Percentiles rank a stretch among this genome's conserved stretches.
Conservation (phyloP, 768 basidiomycete species). For the Termitomyces sp. region DNA sequence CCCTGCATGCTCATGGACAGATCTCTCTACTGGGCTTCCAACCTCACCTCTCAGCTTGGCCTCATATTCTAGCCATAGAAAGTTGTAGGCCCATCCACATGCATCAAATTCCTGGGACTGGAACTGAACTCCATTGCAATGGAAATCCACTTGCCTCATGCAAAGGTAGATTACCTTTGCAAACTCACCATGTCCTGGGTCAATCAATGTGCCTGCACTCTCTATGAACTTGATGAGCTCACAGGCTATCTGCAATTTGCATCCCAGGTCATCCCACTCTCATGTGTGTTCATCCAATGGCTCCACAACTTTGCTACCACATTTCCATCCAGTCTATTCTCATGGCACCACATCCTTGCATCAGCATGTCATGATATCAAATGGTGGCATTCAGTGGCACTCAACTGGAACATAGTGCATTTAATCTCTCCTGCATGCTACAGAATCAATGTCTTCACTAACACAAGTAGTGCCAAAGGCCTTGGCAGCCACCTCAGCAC, state of each 20-base stretch:
- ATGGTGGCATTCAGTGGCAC: not conserved
- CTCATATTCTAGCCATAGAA: not conserved
- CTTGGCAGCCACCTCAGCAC: too few relatives aligned
- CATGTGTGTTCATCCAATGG: too few relatives aligned
- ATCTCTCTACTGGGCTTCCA: not conserved
- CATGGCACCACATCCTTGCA: too few relatives aligned
- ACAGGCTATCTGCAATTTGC: not conserved
- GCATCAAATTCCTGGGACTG: not conserved
- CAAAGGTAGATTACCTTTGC: not conserved
- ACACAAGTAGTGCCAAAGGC: too few relatives aligned
- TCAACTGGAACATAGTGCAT: too few relatives aligned
- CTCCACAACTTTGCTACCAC: too few relatives aligned
- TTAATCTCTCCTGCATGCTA: too few relatives aligned
- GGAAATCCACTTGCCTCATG: not conserved
- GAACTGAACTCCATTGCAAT: not conserved
- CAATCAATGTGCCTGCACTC: not conserved
- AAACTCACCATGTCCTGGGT: not conserved
- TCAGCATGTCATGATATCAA: accelerated
- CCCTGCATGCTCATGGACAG: not conserved
- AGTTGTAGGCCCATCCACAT: not conserved
- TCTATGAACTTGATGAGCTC: not conserved
- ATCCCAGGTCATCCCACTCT: not conserved
- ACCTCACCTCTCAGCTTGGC: not conserved
- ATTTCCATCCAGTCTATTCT: too few relatives aligned
- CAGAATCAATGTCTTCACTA: too few relatives aligned